phyloP scores from a whole-genome alignment of 495 filamentous ascomycete genomes.

The Glonium stellatum region DNA sequence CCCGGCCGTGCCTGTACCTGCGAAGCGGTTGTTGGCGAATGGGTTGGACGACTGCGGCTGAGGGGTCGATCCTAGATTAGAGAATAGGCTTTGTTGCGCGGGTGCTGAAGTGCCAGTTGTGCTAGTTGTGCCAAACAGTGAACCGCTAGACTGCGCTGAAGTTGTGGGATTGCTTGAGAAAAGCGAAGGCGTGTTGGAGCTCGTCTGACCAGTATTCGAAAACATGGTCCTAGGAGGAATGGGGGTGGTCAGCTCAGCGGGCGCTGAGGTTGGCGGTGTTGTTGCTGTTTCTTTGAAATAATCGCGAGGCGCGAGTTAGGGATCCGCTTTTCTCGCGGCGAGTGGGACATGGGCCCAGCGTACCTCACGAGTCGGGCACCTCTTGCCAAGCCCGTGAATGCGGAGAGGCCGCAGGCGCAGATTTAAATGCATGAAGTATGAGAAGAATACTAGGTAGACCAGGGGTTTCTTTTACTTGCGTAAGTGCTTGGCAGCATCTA shows the following conservation, averaged over 20 bases:
- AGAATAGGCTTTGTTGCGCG: neutral
- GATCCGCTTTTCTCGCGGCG: neutral
- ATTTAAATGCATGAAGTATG: too few relatives aligned
- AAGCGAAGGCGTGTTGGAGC: neutral
- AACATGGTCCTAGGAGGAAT: constrained; percentile 1
- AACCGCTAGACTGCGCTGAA: constrained; percentile 1
- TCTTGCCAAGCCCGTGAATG: too few relatives aligned
- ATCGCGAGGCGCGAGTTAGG: neutral
- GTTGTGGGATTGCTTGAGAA: neutral
- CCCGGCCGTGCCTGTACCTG: too few relatives aligned
- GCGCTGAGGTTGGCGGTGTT: neutral
- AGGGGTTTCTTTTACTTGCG: too few relatives aligned
- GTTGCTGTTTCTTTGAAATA: neutral
- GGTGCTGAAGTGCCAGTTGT: neutral
- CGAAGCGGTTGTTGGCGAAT: too few relatives aligned
- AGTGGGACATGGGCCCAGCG: neutral
- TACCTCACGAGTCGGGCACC: too few relatives aligned
- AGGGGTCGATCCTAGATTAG: neutral
- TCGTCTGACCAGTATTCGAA: neutral
- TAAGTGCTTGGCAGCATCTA: too few relatives aligned
- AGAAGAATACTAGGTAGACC: too few relatives aligned
- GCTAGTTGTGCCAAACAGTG: constrained; percentile 5
- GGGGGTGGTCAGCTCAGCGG: neutral
- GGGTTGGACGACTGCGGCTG: neutral
- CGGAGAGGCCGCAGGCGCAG: too few relatives aligned